A percentile compares a stretch with the other conserved stretches of the same genome.
Conservation (phyloP, 2,329 filamentous ascomycete genomes). For the Myriosclerotinia scirpicola region DNA sequence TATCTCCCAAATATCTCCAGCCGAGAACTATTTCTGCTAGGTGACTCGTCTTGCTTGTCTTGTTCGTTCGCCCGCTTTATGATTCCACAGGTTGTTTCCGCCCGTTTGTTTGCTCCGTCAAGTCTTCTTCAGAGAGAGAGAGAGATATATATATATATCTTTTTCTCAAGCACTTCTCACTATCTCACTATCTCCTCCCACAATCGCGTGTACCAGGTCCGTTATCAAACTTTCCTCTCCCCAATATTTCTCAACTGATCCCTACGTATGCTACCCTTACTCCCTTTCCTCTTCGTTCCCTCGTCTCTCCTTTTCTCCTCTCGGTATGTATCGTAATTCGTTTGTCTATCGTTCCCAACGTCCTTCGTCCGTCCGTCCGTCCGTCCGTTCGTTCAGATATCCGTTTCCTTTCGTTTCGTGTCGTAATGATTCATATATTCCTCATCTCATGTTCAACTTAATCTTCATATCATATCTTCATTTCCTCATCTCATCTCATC, state of each 20-base stretch:
- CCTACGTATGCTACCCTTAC: too few relatives aligned
- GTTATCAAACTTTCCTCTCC: not conserved
- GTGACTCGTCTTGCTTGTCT: not conserved
- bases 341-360: not conserved
- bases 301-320: not conserved
- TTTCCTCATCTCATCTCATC: not conserved
- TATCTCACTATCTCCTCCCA: not conserved
- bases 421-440: conserved; percentile 3
- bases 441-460: not conserved
- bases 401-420: not conserved
- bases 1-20: not conserved
- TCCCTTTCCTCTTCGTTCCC: not conserved
- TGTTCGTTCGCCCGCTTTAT: not conserved
- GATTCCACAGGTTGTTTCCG: not conserved
- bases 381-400: not conserved
- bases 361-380: not conserved
- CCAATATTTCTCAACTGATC: too few relatives aligned
- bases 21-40: not conserved
- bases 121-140: not conserved
- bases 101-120: not conserved
- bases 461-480: conserved; percentile 3
- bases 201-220: not conserved
- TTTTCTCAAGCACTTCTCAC: not conserved
- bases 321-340: not conserved
- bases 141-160: too few relatives aligned